Evolutionary conservation across 306 rosid species (phyloP).

Genomic region (Glycyrrhiza uralensis): DNA sequence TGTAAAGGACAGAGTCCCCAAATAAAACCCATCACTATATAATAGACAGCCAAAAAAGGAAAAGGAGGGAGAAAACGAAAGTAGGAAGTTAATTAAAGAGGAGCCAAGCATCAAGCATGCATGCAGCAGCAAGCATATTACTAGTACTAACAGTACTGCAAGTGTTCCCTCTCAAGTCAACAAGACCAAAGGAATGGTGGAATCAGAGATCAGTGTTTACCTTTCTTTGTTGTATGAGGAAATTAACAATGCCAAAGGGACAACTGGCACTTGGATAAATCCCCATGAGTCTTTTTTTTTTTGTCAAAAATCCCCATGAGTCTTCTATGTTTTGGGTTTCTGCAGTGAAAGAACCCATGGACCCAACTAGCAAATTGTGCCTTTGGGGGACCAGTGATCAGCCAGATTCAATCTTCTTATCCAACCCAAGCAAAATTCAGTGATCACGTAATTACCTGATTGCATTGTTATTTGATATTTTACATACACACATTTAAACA

Average conservation of each 20-base stretch:
- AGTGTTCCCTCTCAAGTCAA: slow-evolving; percentile 13
- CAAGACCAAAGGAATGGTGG: slow-evolving; percentile 23
- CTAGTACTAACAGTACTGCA: neutral
- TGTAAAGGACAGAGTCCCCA: slow-evolving; percentile 27
- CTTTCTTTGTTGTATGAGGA: slow-evolving; percentile 12
- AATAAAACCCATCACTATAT: slow-evolving; percentile 10
- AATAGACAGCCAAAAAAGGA: neutral
- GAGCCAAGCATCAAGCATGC: neutral
- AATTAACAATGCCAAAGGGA: slow-evolving; percentile 29
- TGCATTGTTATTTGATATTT: slow-evolving; percentile 13
- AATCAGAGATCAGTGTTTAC: neutral
- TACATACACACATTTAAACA: neutral
- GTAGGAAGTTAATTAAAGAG: neutral
- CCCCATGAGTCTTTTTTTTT: too few species aligned
- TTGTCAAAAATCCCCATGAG: neutral
- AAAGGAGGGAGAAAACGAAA: neutral
- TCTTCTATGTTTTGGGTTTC: slow-evolving; percentile 16
- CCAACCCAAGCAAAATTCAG: neutral
- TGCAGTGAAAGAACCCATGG: neutral
- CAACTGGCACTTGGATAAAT: neutral
- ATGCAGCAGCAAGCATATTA: neutral
- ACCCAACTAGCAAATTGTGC: slow-evolving; percentile 12
- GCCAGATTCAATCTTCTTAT: neutral
- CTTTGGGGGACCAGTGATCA: slow-evolving; percentile 13
- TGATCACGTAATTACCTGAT: too few species aligned